Evolutionary conservation across 352 stramenopile genomes (phyloP).

Genomic region (Sclerospora graminicola): DNA sequence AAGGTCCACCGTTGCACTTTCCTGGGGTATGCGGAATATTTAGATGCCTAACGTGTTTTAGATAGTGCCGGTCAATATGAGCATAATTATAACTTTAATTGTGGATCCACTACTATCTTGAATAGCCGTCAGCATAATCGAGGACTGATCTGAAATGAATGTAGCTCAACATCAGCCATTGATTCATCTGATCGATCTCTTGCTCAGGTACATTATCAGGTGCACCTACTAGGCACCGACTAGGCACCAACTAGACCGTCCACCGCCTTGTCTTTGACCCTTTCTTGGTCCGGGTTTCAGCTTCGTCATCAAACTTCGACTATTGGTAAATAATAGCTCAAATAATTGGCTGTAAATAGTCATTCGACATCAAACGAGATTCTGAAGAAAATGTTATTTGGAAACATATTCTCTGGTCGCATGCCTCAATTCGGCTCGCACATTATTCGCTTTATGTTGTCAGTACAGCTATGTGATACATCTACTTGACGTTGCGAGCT

Average conservation of each 20-base stretch:
- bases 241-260: too few species aligned
- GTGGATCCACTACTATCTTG: too few species aligned
- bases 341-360: slow-evolving; percentile 7
- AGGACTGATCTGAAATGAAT: too few species aligned
- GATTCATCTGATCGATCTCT: too few species aligned
- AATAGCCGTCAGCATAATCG: too few species aligned
- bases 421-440: not conserved
- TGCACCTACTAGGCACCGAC: too few species aligned
- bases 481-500: not conserved
- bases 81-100: not conserved
- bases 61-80: slow-evolving; percentile 3
- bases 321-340: not conserved
- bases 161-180: too few species aligned
- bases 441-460: not conserved
- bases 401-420: slow-evolving; percentile 23
- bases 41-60: slow-evolving; percentile 6
- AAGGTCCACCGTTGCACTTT: slow-evolving; percentile 12
- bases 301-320: slow-evolving; percentile 7
- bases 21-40: slow-evolving; percentile 2
- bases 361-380: slow-evolving; percentile 8
- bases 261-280: too few species aligned
- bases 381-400: slow-evolving; percentile 2
- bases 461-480: not conserved
- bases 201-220: too few species aligned
- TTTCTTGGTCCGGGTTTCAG: too few species aligned